These are phyloP conservation scores for Ogataea pignaliae DNA, from an alignment of 805 yeast genomes.

Conservation along the genomic window DNA sequence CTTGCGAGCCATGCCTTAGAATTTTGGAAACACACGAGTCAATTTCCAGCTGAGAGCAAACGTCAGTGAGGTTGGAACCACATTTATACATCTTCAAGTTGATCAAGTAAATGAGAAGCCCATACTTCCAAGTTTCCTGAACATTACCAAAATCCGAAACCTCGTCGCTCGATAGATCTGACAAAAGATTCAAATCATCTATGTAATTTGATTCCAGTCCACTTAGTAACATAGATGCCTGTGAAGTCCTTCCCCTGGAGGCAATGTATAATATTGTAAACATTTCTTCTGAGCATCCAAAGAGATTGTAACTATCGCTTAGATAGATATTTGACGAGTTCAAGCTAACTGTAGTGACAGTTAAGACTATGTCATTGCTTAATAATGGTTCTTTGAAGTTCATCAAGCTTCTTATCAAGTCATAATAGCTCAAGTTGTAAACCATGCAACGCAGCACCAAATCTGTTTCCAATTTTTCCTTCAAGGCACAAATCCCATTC, in stretches of 20 bases:
- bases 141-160: conserved; percentile 5
- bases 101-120: conserved; percentile 4
- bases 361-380: conserved; percentile 7
- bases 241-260: conserved; percentile 7
- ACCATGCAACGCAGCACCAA: conserved; percentile 3
- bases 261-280: conserved; percentile 7
- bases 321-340: background rate
- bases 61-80: background rate
- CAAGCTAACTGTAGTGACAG: conserved; percentile 3
- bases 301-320: conserved; percentile 9
- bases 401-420: conserved; percentile 6
- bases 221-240: conserved; percentile 3
- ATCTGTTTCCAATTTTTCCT: conserved; percentile 2
- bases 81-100: conserved; percentile 3
- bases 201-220: conserved; percentile 1
- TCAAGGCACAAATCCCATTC: conserved; percentile 3
- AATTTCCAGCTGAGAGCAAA: conserved; percentile 2
- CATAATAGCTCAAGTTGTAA: conserved; percentile 6
- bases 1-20: conserved; percentile 2
- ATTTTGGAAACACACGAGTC: conserved; percentile 10
- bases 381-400: conserved; percentile 8
- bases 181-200: background rate
- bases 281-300: conserved; percentile 9
- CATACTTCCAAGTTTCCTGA: conserved; percentile 9
- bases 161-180: conserved; percentile 4